Percentiles rank a stretch among this genome's conserved stretches.
Conservation (phyloP, 1,284 basidiomycete genomes). For the Termitomyces sp. region DNA sequence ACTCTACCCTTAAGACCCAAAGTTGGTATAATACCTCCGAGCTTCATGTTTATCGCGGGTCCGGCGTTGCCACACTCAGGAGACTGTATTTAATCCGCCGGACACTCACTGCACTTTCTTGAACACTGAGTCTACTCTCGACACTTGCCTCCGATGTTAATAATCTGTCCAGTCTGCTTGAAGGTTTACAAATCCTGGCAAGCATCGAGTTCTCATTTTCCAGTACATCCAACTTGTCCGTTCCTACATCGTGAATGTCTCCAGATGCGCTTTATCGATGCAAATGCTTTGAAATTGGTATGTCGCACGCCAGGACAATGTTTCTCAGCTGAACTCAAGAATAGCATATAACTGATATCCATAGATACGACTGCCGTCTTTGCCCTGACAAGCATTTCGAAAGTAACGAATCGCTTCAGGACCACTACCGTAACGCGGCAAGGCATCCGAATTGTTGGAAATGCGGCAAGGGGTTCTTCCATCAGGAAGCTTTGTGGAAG, state of each 20-base stretch:
- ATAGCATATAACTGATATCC: too few species aligned
- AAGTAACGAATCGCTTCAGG: too few species aligned
- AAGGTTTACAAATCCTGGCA: neutral
- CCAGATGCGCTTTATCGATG: neutral
- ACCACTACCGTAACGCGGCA: neutral
- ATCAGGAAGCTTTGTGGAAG: neutral
- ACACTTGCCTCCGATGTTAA: neutral
- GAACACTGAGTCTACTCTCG: too few species aligned
- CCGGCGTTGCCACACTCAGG: neutral
- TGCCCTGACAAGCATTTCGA: too few species aligned
- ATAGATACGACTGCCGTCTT: too few species aligned
- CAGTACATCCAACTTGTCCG: neutral
- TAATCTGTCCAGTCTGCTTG: neutral
- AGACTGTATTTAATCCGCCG: neutral
- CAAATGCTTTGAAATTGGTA: neutral
- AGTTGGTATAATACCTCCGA: neutral
- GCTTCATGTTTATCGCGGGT: neutral
- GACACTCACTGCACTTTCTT: neutral
- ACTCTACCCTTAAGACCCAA: neutral
- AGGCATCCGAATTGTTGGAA: neutral
- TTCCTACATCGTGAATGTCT: neutral
- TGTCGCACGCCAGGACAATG: too few species aligned
- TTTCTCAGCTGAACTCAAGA: too few species aligned
- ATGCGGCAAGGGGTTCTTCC: neutral
- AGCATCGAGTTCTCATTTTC: neutral